phyloP scores from a whole-genome alignment of 2,329 filamentous ascomycete species.

The Exophiala phaeomuriformis region DNA sequence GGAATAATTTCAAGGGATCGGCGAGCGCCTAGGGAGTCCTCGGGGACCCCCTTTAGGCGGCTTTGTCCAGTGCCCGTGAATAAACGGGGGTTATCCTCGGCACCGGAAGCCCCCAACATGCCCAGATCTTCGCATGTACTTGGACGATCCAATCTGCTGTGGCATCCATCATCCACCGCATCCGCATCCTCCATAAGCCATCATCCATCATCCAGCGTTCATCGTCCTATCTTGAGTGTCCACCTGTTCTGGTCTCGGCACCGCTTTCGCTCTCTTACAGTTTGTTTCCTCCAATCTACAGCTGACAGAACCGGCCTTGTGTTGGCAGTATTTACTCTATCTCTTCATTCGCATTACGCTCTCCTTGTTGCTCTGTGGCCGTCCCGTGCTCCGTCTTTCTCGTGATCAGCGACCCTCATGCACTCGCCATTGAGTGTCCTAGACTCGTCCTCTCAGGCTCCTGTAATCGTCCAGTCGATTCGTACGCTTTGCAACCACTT shows the following conservation, averaged over 20 bases:
- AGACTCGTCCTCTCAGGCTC: conserved; percentile 1
- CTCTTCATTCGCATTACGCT: conserved; percentile 2
- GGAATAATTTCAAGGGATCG: too few relatives aligned
- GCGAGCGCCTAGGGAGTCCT: too few relatives aligned
- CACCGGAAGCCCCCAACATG: neutral
- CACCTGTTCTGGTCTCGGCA: neutral
- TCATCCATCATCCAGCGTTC: neutral
- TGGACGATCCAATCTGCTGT: neutral
- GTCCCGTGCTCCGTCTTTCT: conserved; percentile 12
- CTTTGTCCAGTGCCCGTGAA: too few relatives aligned
- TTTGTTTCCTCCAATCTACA: neutral
- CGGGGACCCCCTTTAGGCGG: too few relatives aligned
- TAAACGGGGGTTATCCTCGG: too few relatives aligned
- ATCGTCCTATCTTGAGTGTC: neutral
- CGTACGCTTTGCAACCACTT: neutral
- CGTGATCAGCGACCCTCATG: conserved; percentile 9
- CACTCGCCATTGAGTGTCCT: conserved; percentile 14
- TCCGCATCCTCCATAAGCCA: too few relatives aligned
- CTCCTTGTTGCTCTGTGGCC: neutral
- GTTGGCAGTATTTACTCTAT: neutral
- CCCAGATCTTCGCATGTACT: neutral
- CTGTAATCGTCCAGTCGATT: conserved; percentile 1
- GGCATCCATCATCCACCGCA: neutral
- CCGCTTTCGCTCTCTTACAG: neutral
- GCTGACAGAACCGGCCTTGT: neutral